Evolutionary conservation across 495 filamentous ascomycete species (phyloP), one percentile per base, ranked within the genome.

Genomic region (Amniculicola lignicola): DNA sequence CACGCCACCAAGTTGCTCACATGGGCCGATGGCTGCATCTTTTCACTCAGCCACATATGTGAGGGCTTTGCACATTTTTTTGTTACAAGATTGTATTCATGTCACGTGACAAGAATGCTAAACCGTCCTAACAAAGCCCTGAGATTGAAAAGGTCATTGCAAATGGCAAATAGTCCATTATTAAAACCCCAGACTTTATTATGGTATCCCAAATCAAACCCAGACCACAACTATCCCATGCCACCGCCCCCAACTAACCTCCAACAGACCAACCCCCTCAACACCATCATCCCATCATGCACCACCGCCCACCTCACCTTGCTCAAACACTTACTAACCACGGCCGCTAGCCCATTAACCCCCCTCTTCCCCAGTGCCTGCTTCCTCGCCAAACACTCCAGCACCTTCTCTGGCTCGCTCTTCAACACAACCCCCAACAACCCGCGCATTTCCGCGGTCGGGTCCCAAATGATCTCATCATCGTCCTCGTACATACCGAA

Each of bases 231-330:
- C 29, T 35, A 44, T 7, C 18, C 41, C 42, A 56, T 57, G 1
- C 54, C 45, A 11, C 54, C 54, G 38, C 54, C 37, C 23, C 45
- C 45, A 43, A 59, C 54, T 11, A 62, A 33, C 41, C 47, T 54
- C 56, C 57, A 57, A 43, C 61, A 64, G n/a, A 70, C 53, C 51
- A 74, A 56, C 1, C 68, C 73, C 27, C 62, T 64, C 1, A 80
- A 63, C 25, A 80, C 78, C 49, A 75, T 77, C 72, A 79, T 78
- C 10, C 75, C 77, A 63, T 78, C 78, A 33, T 80, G 78, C 24
- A 81, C 78, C 2, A 80, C 75, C 7, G 77, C 77, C 79, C 79
- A 82, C 33, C 78, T 67, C 3, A 80, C 74, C 19, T 72, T 76
- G n/a, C 72, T 72, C 47, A 81, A 60, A 47, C 76, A 71, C 63